Evolutionary conservation across 1,139 yeast species (phyloP).

Genomic region (Sugiyamaella castrensis): DNA sequence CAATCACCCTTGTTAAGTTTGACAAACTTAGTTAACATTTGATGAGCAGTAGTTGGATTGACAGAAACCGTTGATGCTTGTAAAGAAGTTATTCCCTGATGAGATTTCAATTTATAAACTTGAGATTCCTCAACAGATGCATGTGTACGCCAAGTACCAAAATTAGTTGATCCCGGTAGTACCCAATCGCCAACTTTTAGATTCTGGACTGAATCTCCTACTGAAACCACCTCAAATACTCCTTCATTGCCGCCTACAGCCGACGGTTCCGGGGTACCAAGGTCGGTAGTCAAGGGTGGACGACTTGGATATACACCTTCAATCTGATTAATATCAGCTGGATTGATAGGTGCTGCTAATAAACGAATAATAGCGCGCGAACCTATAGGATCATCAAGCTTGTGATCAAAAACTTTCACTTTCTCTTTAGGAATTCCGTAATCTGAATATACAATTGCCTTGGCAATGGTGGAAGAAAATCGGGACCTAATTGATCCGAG

Average conservation of each 20-base stretch:
- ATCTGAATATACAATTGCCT: conserved; percentile 29
- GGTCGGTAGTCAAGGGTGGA: conserved; percentile 56
- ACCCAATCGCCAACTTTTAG: conserved; percentile 84
- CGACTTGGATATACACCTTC: conserved; percentile 93
- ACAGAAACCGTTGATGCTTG: conserved; percentile 90
- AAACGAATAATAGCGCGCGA: conserved; percentile 55
- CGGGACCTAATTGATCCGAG: neutral
- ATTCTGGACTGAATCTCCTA: conserved; percentile 49
- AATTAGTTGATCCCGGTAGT: conserved; percentile 74
- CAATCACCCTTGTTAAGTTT: conserved; percentile 73
- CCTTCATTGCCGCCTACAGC: conserved; percentile 96
- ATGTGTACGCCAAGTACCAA: conserved; percentile 95
- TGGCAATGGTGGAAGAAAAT: conserved; percentile 13
- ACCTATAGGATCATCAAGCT: conserved; percentile 33
- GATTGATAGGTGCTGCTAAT: conserved; percentile 88
- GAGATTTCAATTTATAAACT: conserved; percentile 44
- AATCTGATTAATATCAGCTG: conserved; percentile 85
- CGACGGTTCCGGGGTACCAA: conserved; percentile 57
- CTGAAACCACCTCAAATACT: conserved; percentile 73
- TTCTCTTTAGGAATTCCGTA: conserved; percentile 35
- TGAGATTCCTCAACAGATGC: conserved; percentile 43
- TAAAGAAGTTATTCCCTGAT: conserved; percentile 39
- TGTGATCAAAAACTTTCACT: conserved; percentile 26
- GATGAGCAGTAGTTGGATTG: conserved; percentile 90
- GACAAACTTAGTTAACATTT: conserved; percentile 73